Base-by-base conservation (phyloP, 1,284 basidiomycete species). In the Apiotrichum montevideense region DNA sequence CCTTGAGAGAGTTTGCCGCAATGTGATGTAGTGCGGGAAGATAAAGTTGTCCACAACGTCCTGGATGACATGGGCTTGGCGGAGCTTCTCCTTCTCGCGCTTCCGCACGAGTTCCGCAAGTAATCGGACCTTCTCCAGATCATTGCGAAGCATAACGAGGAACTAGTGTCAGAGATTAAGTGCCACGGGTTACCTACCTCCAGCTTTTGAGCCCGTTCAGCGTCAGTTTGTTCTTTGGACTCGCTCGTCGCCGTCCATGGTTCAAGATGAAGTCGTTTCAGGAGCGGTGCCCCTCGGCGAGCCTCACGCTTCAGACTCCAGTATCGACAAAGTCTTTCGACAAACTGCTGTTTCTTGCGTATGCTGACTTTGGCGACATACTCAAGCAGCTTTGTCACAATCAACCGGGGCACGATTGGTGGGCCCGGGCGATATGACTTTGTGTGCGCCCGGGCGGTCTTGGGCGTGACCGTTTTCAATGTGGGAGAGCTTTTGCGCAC, bases 291-390 rank as follows among this genome's bases (percentile, higher is more conserved):
- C 3, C 96, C 96, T 44, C 95, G 79, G 58, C 95, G 83, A 0
- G 85, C 89, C 73, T 98, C 94, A 5, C 95, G 80, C 76, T 98
- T 98, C 73, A 98, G 74, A 70, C 94, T 97, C 95, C 95, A 99
- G 72, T 97, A 99, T 65, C 86, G 84, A 65, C 90, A 94, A 39
- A 95, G 80, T 67, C 86, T 77, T 51, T 85, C 82, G 4, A 98
- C 77, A 53, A 95, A 88, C 37, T 87, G 86, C 3, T 78, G 71
- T 70, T 89, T 90, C 70, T 90, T 91, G 56, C 87, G 80, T 1
- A 97, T 78, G 39, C 76, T 80, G 48, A 96, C 79, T 65, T 85
- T 87, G 49, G 76, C 73, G 39, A 90, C 85, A 69, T 98, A 96
- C 46, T 85, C 82, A 35, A 87, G 66, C 43, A 99, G 85, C 9